Base-by-base conservation (phyloP, 805 yeast species). In the Cyberlindnera xylosilytica region DNA sequence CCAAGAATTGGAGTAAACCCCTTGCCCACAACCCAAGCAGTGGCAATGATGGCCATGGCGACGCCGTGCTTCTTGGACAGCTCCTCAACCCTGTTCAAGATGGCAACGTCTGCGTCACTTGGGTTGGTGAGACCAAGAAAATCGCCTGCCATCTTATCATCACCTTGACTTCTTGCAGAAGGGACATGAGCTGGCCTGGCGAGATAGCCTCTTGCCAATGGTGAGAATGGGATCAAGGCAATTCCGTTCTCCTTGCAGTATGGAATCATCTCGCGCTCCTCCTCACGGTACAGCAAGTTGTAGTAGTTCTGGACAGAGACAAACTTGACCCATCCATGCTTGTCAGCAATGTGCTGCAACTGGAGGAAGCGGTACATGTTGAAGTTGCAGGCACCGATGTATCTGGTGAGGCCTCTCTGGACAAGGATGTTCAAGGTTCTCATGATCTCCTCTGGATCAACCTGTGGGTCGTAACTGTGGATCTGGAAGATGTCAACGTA, bases 351-450 rank as follows among this genome's bases (percentile, higher is more conserved):
- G 44, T 61, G 63, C 56, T 81, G 86, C 51, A 77, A 53, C 51
- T 46, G 36, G 7, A 43, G 48, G 36, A 49, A 47, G 31, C 47
- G 47, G 17, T 62, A 58, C 1, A 80, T 72, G 47, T 64, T 65
- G 83, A 80, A 79, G 1, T 80, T 62, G 0, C 82, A 77, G 1
- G 84, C 83, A 6, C 84, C 85, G 41, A 79, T 69, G 55, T 79
- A 79, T 31, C 82, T 62, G 7, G 65, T 65, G 18, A 61, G 55
- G 11, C 81, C 81, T 30, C 49, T 38, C 35, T 62, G 61, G 19
- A 76, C 73, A 19, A 73, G 67, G 49, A 74, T 77, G 51, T 76
- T 68, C 46, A 76, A 61, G 1, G 78, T 72, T 47, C 59, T 65
- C 81, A 77, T 74, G 20, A 69, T 71, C 52, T 78, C 82, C 42